These are phyloP conservation scores for Vitis hybrid DNA, from an alignment of 177 flowering plant species.

Conservation along the genomic window DNA sequence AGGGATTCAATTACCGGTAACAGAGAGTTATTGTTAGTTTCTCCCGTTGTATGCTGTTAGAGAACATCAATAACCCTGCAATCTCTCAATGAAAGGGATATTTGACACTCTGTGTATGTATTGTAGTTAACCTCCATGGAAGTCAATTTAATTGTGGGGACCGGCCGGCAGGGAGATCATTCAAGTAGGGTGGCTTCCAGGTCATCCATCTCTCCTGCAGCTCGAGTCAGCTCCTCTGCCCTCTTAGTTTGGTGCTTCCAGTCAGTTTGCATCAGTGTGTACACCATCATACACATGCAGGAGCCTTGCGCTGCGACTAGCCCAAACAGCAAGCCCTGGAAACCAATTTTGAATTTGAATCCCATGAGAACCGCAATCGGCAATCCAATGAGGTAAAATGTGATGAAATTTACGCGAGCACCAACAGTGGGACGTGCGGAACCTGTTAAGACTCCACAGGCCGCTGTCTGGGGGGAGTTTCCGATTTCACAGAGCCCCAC, in stretches of 20 bases:
- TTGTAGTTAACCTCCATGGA: background rate
- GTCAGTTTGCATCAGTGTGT: constrained; percentile 37
- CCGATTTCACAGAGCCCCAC: constrained; percentile 50
- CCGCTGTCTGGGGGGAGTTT: constrained; percentile 55
- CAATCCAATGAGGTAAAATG: constrained; percentile 54
- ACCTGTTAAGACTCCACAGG: constrained; percentile 55
- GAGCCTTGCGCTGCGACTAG: constrained; percentile 48
- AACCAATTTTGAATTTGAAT: constrained; percentile 33
- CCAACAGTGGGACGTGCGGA: constrained; percentile 52
- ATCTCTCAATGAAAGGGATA: constrained; percentile 2
- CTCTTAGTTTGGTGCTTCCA: constrained; percentile 47
- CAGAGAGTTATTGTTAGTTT: background rate
- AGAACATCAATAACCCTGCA: constrained; percentile 3
- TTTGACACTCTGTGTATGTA: constrained; percentile 2
- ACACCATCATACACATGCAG: constrained; percentile 47
- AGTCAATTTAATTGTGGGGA: background rate
- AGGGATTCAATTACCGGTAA: too few relatives aligned
- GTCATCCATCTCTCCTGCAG: constrained; percentile 23
- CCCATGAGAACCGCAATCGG: constrained; percentile 42
- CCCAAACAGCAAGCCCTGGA: constrained; percentile 53
- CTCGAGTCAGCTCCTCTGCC: constrained; percentile 42
- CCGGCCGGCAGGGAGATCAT: constrained; percentile 1
- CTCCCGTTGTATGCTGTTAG: background rate
- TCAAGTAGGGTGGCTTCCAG: constrained; percentile 34
- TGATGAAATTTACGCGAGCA: constrained; percentile 40